Percentiles rank a stretch among this genome's conserved stretches.
Conservation (phyloP, 2,329 filamentous ascomycete species). For the Talaromyces sp. region DNA sequence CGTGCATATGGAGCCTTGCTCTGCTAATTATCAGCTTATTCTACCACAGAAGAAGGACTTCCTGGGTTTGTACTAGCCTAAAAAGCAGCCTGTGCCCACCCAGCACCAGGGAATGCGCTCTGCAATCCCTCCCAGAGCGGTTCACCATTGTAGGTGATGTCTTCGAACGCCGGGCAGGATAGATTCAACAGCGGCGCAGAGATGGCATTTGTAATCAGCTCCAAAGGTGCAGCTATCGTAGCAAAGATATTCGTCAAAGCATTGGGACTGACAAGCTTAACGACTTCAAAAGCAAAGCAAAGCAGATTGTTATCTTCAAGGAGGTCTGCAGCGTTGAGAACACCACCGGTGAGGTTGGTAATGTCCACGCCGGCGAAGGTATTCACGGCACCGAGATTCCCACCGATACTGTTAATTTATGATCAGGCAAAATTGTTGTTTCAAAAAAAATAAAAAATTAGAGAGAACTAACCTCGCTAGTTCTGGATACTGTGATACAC, state of each 20-base stretch:
- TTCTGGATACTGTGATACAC: slow-evolving; percentile 41
- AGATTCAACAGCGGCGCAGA: slow-evolving; percentile 29
- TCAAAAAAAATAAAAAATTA: too few species aligned
- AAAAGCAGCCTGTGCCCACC: background rate
- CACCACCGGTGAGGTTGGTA: slow-evolving; percentile 43
- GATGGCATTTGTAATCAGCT: slow-evolving; percentile 30
- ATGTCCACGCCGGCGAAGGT: slow-evolving; percentile 50
- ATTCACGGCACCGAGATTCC: slow-evolving; percentile 53
- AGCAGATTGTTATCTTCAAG: slow-evolving; percentile 41
- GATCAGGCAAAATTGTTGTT: slow-evolving; percentile 24
- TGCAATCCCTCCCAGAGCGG: slow-evolving; percentile 31
- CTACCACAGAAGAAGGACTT: too few species aligned
- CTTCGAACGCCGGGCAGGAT: slow-evolving; percentile 32
- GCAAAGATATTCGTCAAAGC: slow-evolving; percentile 29
- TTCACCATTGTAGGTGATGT: slow-evolving; percentile 31
- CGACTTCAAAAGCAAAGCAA: slow-evolving; percentile 38
- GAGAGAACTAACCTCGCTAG: slow-evolving; percentile 23
- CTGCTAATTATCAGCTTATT: too few species aligned
- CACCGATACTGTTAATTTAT: slow-evolving; percentile 44
- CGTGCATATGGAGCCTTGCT: too few species aligned
- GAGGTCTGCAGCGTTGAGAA: slow-evolving; percentile 33
- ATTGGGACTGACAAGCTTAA: slow-evolving; percentile 34
- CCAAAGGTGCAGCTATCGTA: slow-evolving; percentile 29
- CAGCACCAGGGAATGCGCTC: slow-evolving; percentile 29
- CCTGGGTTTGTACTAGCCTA: background rate